These are phyloP conservation scores for Metschnikowia borealis DNA, from an alignment of 805 yeast genomes.

Conservation along the genomic window DNA sequence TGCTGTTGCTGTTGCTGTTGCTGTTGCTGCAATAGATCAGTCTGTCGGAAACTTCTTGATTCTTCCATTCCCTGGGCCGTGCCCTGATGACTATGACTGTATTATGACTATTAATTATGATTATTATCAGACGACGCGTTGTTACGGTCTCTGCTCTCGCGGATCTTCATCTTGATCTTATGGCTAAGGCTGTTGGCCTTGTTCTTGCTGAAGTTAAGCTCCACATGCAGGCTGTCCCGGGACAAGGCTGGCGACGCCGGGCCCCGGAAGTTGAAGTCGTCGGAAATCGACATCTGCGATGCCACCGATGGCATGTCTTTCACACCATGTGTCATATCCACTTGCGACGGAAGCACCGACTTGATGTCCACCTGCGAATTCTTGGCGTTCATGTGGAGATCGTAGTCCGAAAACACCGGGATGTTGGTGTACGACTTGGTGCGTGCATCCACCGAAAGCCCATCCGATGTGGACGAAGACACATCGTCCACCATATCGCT, in stretches of 20 bases:
- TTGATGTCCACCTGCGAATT: conserved; percentile 16
- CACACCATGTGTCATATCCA: no score
- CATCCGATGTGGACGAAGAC: conserved; percentile 50
- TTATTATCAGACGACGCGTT: background rate
- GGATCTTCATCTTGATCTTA: conserved; percentile 32
- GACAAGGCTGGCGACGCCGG: conserved; percentile 16
- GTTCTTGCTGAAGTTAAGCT: conserved; percentile 27
- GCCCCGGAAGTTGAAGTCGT: conserved; percentile 25
- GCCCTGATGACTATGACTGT: no score
- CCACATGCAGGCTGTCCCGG: conserved; percentile 26
- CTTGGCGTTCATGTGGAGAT: conserved; percentile 28
- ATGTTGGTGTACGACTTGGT: conserved; percentile 62
- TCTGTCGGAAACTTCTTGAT: no score
- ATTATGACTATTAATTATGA: background rate
- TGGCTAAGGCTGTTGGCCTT: conserved; percentile 21
- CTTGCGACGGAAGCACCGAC: conserved; percentile 10
- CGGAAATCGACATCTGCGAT: conserved; percentile 30
- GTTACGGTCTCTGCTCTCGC: conserved; percentile 29
- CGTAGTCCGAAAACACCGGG: conserved; percentile 57
- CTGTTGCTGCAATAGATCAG: no score
- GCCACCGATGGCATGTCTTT: conserved; percentile 6
- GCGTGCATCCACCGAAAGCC: conserved; percentile 52
- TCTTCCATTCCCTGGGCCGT: no score
- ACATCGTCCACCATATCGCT: conserved; percentile 20
- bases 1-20: no score